phyloP scores from a whole-genome alignment of 108 stramenopile species.

The Thalassiosira profunda region DNA sequence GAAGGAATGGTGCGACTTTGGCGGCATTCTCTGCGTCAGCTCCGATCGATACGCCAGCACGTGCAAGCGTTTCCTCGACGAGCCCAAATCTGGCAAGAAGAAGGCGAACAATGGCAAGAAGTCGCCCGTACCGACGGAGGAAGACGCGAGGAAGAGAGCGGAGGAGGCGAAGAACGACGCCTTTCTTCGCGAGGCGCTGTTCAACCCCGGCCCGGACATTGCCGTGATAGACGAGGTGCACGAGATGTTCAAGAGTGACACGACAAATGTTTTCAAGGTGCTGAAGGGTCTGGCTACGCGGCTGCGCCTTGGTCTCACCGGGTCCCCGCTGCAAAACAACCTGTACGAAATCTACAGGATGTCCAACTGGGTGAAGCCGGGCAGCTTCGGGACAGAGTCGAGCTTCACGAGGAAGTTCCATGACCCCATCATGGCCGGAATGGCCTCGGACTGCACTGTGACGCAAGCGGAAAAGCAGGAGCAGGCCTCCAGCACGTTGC shows the following conservation, averaged over 20 bases:
- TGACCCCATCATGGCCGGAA: conserved; percentile 61
- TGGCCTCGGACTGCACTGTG: conserved; percentile 45
- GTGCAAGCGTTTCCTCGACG: conserved; percentile 21
- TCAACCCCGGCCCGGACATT: conserved; percentile 59
- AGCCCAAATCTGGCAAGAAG: conserved; percentile 2
- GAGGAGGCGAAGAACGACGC: conserved; percentile 20
- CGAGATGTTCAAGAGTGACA: conserved; percentile 60
- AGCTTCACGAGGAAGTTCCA: conserved; percentile 52
- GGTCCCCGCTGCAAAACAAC: conserved; percentile 35
- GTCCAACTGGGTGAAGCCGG: conserved; percentile 62
- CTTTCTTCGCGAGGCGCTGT: conserved; percentile 35
- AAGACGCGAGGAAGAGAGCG: too few relatives aligned
- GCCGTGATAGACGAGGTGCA: conserved; percentile 80
- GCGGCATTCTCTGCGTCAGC: conserved; percentile 65
- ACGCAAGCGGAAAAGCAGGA: conserved; percentile 34
- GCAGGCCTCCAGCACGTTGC: conserved; percentile 32
- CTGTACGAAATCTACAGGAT: conserved; percentile 71
- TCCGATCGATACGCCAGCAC: conserved; percentile 36
- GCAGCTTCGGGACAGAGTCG: conserved; percentile 50
- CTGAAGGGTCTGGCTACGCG: conserved; percentile 45
- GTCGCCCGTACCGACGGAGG: neutral
- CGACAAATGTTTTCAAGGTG: conserved; percentile 51
- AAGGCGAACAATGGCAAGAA: neutral
- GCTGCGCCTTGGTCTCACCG: conserved; percentile 70
- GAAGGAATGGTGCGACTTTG: conserved; percentile 51